These are phyloP conservation scores for Trypanosoma cruzi DNA, from an alignment of 208 protist genomes.

Conservation along the genomic window DNA sequence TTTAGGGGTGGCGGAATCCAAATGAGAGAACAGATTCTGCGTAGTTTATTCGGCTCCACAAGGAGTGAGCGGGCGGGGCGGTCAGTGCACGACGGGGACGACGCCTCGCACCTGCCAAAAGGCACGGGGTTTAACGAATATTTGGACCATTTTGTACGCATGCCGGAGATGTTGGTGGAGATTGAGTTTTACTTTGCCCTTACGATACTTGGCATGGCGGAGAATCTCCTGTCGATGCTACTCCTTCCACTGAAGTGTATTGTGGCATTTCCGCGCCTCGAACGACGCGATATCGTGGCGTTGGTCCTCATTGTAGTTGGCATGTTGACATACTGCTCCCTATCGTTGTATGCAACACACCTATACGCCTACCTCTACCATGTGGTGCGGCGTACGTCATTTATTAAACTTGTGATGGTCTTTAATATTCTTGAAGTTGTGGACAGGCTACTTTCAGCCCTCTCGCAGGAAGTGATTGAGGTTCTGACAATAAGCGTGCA, in stretches of 20 bases:
- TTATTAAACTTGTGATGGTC: slow-evolving; percentile 96
- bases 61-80: slow-evolving; percentile 2
- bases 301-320: slow-evolving; percentile 37
- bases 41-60: slow-evolving; percentile 22
- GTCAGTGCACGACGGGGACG: neutral
- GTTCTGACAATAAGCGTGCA: slow-evolving; percentile 63
- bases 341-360: slow-evolving; percentile 29
- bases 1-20: neutral
- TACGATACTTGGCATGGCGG: slow-evolving; percentile 32
- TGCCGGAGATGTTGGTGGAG: slow-evolving; percentile 36
- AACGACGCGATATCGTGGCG: slow-evolving; percentile 31
- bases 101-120: neutral
- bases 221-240: slow-evolving; percentile 36
- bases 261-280: slow-evolving; percentile 22
- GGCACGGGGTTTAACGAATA: slow-evolving; percentile 17
- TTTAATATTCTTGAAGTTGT: slow-evolving; percentile 93
- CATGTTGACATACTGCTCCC: slow-evolving; percentile 25
- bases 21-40: slow-evolving; percentile 11
- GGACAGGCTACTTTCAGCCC: slow-evolving; percentile 89
- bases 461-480: slow-evolving; percentile 93
- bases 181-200: slow-evolving; percentile 43
- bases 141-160: slow-evolving; percentile 33
- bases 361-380: slow-evolving; percentile 86
- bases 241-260: slow-evolving; percentile 35
- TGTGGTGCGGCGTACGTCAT: slow-evolving; percentile 78